A percentile compares a stretch with the other conserved stretches of the same genome.
phyloP scores from a whole-genome alignment of 805 yeast species.

The Blastobotrys robertii region DNA sequence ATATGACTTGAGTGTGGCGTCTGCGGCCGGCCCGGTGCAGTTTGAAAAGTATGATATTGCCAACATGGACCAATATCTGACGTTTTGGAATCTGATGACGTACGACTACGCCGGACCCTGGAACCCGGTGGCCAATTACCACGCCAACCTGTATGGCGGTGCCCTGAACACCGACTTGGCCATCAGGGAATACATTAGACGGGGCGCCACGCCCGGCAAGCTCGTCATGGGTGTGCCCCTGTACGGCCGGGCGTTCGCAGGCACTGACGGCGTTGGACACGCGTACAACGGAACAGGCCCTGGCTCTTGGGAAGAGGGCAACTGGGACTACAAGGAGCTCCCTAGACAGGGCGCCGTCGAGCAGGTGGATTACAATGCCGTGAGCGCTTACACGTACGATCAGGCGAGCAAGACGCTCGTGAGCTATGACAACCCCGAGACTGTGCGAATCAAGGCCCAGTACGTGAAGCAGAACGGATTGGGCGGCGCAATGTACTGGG shows the following conservation, averaged over 20 bases:
- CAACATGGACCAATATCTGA: conserved; percentile 48
- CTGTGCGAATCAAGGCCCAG: conserved; percentile 47
- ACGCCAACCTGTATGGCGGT: conserved; percentile 54
- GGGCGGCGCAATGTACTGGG: conserved; percentile 96
- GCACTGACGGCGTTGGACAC: conserved; percentile 31
- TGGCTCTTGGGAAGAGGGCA: conserved; percentile 39
- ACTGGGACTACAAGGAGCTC: conserved; percentile 46
- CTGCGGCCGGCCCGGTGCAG: conserved; percentile 54
- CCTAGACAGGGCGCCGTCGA: conserved; percentile 40
- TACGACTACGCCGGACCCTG: conserved; percentile 82
- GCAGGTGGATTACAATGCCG: conserved; percentile 40
- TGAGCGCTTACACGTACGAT: conserved; percentile 47
- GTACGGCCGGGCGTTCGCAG: conserved; percentile 56
- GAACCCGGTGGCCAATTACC: conserved; percentile 54
- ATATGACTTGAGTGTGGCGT: conserved; percentile 58
- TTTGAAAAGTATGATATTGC: conserved; percentile 35
- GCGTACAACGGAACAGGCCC: conserved; percentile 35
- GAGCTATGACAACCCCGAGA: conserved; percentile 55
- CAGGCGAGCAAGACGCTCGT: conserved; percentile 32
- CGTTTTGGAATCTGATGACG: conserved; percentile 82
- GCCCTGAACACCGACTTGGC: conserved; percentile 41
- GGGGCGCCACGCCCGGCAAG: conserved; percentile 40
- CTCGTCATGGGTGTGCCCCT: conserved; percentile 78
- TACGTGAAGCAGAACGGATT: conserved; percentile 40
- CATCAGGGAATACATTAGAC: conserved; percentile 33